Evolutionary conservation across 129 eudicot species (phyloP), one percentile per base, ranked within the genome.

Genomic region (Deinandra increscens): DNA sequence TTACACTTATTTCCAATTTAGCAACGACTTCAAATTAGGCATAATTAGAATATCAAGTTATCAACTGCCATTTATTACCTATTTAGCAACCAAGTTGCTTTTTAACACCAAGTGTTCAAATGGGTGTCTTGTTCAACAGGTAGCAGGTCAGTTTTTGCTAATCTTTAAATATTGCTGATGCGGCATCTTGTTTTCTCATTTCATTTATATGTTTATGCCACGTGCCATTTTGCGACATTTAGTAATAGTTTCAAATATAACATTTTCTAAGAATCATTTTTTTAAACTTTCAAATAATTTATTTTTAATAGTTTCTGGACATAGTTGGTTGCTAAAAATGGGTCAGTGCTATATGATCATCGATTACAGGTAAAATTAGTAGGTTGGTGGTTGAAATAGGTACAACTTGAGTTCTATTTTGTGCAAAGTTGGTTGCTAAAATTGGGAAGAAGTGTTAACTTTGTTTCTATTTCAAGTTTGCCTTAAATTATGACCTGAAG

Each of bases 401-500:
- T 48, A 48, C 19, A 19, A 51, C 29, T 9, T 9, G 31, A 26
- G 31, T 20, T 19, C 26, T 51, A 51, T 8, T 22, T 22, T 55
- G 37, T 36, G 3, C 37, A 55, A 55, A 56, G 63, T 11, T 11
- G 18, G 63, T 23, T 26, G 39, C 38, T 56, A 56, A 26, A 56
- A 26, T 2, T 56, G 18, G 19, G 61, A 55, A 12, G 34, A 55
- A 55, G 36, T 55, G 61, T 55, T 22, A 56, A 26, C 63, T 26
- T 56, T 1, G 39, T 29, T 56, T 56, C 63, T 56, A 56, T 12
- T 56, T 29, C 18, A 5, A 56, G 39, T 26, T 29, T 53, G n/a
- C 42, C 71, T 26, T 20, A 22, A 54, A 7, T 20, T 37, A 50
- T 38, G 11, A 55, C 66, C 68, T 71, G 19, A 34, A 43, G 46